Conservation (phyloP, 805 yeast genomes). For the Candida loeiensis region DNA sequence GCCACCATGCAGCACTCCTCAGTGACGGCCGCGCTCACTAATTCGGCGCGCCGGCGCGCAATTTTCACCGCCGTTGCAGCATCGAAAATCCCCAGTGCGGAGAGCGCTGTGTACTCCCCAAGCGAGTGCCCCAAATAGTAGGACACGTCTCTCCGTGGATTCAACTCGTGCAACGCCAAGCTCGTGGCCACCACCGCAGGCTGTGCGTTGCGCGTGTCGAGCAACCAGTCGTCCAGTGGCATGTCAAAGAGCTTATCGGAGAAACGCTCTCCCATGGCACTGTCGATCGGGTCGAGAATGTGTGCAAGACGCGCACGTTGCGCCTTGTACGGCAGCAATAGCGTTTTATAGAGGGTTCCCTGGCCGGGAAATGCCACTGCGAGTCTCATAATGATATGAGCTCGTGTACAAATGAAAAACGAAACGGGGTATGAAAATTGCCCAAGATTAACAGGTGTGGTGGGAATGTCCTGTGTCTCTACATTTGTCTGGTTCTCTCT, state of each 20-base stretch:
- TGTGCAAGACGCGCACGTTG: constrained; percentile 1
- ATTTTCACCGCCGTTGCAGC: constrained; percentile 35
- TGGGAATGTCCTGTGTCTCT: too few species aligned
- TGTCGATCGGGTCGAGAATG: constrained; percentile 16
- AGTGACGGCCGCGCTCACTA: constrained; percentile 30
- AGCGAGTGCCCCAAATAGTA: constrained; percentile 47
- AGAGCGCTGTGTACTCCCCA: constrained; percentile 48
- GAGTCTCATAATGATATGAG: constrained; percentile 6
- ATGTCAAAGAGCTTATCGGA: constrained; percentile 9
- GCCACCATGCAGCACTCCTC: constrained; percentile 11
- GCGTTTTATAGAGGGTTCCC: constrained; percentile 17
- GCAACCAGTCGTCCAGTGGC: constrained; percentile 19
- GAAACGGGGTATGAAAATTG: too few species aligned
- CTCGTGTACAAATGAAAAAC: too few species aligned
- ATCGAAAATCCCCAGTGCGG: constrained; percentile 33
- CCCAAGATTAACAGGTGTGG: too few species aligned
- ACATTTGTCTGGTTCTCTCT: too few species aligned
- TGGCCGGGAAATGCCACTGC: constrained; percentile 38
- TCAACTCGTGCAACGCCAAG: not conserved
- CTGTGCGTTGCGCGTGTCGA: constrained; percentile 46
- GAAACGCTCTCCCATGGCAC: constrained; percentile 21
- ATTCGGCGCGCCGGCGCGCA: constrained; percentile 43
- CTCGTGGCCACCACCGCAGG: constrained; percentile 48
- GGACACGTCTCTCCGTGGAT: too few species aligned
- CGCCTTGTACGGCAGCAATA: constrained; percentile 1